Evolutionary conservation across 768 basidiomycete species (phyloP).

Genomic region (Collybia mongolica): DNA sequence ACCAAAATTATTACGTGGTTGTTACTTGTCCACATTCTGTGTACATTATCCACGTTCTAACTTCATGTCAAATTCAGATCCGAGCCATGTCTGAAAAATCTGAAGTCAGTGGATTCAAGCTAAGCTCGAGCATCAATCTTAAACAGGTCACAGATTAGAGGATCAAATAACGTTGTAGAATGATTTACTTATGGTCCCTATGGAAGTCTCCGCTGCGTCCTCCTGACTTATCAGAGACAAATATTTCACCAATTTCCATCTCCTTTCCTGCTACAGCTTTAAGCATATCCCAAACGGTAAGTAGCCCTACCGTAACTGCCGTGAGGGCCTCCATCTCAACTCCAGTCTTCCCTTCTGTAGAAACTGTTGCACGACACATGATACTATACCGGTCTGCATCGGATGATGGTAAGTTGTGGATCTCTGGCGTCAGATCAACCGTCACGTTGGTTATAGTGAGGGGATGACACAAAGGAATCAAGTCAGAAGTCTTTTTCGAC

Average conservation of each 20-base stretch:
- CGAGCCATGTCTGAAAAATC: too few relatives aligned
- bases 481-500: slow-evolving; percentile 76
- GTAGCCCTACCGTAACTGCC: slow-evolving; percentile 72
- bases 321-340: slow-evolving; percentile 94
- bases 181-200: slow-evolving; percentile 11
- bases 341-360: slow-evolving; percentile 79
- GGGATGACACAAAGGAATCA: slow-evolving; percentile 89
- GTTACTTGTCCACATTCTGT: too few relatives aligned
- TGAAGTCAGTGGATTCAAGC: too few relatives aligned
- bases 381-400: slow-evolving; percentile 42
- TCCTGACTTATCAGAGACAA: slow-evolving; percentile 67
- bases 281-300: slow-evolving; percentile 94
- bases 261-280: slow-evolving; percentile 88
- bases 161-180: too few relatives aligned
- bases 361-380: slow-evolving; percentile 63
- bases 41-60: too few relatives aligned
- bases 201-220: slow-evolving; percentile 74
- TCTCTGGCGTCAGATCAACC: slow-evolving; percentile 57
- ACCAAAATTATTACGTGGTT: too few relatives aligned
- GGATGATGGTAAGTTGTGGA: slow-evolving; percentile 7
- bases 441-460: slow-evolving; percentile 69
- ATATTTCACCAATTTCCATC: slow-evolving; percentile 74
- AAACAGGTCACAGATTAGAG: too few relatives aligned
- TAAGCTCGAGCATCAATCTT: too few relatives aligned
- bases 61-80: too few relatives aligned